These are phyloP conservation scores for Tuber aestivum DNA, from an alignment of 495 filamentous ascomycete genomes.

Conservation along the genomic window DNA sequence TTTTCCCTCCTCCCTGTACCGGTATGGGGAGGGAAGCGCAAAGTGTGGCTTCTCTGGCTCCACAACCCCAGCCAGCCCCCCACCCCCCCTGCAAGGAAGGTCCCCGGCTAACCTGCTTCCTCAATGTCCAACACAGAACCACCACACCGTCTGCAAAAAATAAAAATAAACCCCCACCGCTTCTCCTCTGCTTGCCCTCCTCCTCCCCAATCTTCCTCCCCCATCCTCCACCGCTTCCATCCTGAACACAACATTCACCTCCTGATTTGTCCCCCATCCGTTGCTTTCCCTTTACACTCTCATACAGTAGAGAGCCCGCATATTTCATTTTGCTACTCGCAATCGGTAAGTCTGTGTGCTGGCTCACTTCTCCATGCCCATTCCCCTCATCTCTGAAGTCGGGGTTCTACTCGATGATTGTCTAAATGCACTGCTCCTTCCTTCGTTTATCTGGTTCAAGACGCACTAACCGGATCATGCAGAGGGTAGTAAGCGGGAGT, in stretches of 20 bases:
- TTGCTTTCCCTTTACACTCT: conserved; percentile 14
- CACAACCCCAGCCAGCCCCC: conserved; percentile 27
- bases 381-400: conserved; percentile 27
- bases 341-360: conserved; percentile 31
- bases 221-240: not conserved
- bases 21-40: conserved; percentile 6
- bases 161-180: conserved; percentile 32
- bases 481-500: not conserved
- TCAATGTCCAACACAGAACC: conserved; percentile 23
- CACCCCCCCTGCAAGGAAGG: conserved; percentile 2
- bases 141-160: conserved; percentile 20
- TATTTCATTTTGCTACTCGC: conserved; percentile 33
- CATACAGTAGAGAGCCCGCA: conserved; percentile 16
- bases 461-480: not conserved
- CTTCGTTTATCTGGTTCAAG: not conserved
- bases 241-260: conserved; percentile 22
- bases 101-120: not conserved
- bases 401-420: conserved; percentile 28
- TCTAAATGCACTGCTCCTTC: not conserved
- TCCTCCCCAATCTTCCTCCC: conserved; percentile 13
- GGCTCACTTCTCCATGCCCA: conserved; percentile 23
- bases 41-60: conserved; percentile 9
- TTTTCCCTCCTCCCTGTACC: not conserved
- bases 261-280: conserved; percentile 1
- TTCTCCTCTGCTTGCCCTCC: conserved; percentile 25